Percentiles rank a stretch among this genome's conserved stretches.
Evolutionary conservation across 805 yeast species (phyloP).

Genomic region (Ogataea naganishii): DNA sequence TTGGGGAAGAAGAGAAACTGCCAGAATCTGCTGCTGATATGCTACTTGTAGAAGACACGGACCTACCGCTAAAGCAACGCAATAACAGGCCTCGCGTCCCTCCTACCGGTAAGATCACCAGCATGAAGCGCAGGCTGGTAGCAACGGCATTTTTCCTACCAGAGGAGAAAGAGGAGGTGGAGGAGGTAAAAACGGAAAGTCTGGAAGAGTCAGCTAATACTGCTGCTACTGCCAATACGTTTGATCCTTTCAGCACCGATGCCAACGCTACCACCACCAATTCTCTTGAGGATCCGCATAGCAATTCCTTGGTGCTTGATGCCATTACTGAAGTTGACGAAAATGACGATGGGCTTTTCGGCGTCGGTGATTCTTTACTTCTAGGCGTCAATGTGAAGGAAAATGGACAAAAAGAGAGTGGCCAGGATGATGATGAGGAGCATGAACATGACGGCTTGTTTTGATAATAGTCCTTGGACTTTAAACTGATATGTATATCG

Average conservation of each 20-base stretch:
- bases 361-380: background rate
- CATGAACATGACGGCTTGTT: no score
- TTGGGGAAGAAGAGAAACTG: constrained; percentile 19
- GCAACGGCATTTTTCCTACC: constrained; percentile 46
- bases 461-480: no score
- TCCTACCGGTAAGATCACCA: constrained; percentile 79
- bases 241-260: background rate
- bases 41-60: constrained; percentile 73
- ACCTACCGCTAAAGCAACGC: constrained; percentile 70
- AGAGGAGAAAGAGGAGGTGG: constrained; percentile 18
- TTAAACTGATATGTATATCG: no score
- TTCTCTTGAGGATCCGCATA: background rate
- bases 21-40: constrained; percentile 34
- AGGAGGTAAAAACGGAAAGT: background rate
- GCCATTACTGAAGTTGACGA: background rate
- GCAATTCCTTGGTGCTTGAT: constrained; percentile 1
- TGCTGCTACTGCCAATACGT: background rate
- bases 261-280: background rate
- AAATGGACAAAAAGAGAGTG: no score
- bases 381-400: no score
- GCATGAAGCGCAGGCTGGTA: constrained; percentile 54
- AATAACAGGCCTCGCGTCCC: constrained; percentile 75
- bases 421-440: no score
- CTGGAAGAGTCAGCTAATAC: background rate
- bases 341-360: background rate